phyloP scores from a whole-genome alignment of 805 yeast species.

The Gaillardinia entomophila region DNA sequence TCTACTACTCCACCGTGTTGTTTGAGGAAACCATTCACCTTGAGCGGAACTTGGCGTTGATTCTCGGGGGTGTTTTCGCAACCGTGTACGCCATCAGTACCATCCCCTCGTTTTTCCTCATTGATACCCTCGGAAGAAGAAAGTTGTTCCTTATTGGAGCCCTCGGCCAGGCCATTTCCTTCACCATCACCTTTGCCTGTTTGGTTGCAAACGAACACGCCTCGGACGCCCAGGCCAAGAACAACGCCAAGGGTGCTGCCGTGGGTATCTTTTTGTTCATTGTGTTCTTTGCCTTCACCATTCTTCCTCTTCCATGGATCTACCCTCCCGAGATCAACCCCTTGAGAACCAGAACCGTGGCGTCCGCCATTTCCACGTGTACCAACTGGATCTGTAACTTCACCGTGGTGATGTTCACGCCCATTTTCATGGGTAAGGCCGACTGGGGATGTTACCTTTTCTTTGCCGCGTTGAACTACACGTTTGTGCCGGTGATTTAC shows the following conservation, averaged over 20 bases:
- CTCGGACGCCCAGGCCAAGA: conserved; percentile 11
- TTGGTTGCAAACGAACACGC: conserved; percentile 15
- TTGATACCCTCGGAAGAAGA: conserved; percentile 31
- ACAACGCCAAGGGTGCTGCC: conserved; percentile 24
- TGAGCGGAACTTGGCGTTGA: conserved; percentile 46
- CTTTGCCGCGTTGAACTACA: conserved; percentile 22
- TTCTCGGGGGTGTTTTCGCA: conserved; percentile 62
- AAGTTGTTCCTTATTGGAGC: conserved; percentile 28
- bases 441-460: conserved; percentile 23
- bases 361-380: conserved; percentile 28
- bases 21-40: conserved; percentile 47
- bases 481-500: conserved; percentile 50
- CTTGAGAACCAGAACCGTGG: conserved; percentile 31
- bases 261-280: conserved; percentile 29
- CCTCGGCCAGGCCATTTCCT: conserved; percentile 23
- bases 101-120: conserved; percentile 27
- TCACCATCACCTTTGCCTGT: conserved; percentile 22
- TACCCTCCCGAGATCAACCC: conserved; percentile 33
- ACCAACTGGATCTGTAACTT: conserved; percentile 33
- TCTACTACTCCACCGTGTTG: conserved; percentile 57
- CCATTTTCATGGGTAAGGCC: conserved; percentile 20
- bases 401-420: conserved; percentile 32
- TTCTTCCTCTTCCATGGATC: conserved; percentile 33
- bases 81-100: conserved; percentile 27
- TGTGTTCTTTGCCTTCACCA: conserved; percentile 25